These are phyloP conservation scores for Phytophthora hybrid DNA, from an alignment of 352 stramenopile genomes.

Conservation along the genomic window DNA sequence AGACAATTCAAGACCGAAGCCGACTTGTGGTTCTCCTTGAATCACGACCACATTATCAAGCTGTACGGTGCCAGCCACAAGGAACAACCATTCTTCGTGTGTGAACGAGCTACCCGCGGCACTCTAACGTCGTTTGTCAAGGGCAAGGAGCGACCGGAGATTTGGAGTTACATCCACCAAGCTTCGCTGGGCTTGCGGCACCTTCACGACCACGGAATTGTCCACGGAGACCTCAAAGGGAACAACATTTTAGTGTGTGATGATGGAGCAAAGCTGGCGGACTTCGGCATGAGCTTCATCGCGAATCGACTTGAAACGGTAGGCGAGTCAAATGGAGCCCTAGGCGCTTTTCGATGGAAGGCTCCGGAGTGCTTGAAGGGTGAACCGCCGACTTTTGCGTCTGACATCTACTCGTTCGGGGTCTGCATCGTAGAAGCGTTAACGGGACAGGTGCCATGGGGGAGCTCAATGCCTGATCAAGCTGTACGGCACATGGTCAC, in stretches of 20 bases:
- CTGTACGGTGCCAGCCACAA: constrained; percentile 13
- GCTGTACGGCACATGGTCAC: neutral
- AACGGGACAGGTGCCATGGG: constrained; percentile 14
- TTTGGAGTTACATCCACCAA: constrained; percentile 2
- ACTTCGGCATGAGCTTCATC: constrained; percentile 4
- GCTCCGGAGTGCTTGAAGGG: constrained; percentile 6
- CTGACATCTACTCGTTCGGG: constrained; percentile 21
- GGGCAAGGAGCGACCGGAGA: neutral
- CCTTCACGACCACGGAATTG: constrained; percentile 6
- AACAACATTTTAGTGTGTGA: constrained; percentile 5
- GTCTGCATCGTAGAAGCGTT: constrained; percentile 16
- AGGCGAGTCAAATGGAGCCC: neutral
- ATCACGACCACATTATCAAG: constrained; percentile 8
- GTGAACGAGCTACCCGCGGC: neutral
- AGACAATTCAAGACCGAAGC: neutral
- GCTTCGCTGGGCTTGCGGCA: constrained; percentile 2
- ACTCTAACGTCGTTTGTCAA: neutral
- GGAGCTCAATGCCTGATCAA: neutral
- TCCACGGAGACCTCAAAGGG: constrained; percentile 9
- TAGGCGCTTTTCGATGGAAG: constrained; percentile 16
- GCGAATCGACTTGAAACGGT: neutral
- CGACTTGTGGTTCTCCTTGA: constrained; percentile 15
- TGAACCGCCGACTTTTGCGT: neutral
- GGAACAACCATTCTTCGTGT: constrained; percentile 9
- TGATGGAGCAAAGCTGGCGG: constrained; percentile 1